phyloP scores from a whole-genome alignment of 2,329 filamentous ascomycete genomes.

The Fonsecaea monophora region DNA sequence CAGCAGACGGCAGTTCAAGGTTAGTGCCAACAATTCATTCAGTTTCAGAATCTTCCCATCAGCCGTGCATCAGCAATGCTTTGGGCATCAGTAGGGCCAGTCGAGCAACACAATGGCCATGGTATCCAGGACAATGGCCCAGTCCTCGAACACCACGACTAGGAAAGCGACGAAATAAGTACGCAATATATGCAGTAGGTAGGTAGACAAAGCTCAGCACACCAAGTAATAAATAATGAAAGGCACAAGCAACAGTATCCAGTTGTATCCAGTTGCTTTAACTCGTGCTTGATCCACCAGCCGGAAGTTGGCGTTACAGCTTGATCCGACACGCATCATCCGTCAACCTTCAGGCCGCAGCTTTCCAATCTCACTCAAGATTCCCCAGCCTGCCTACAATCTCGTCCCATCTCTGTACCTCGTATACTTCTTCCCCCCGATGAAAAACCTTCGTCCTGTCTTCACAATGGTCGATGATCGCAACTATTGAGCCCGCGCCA shows the following conservation, averaged over 20 bases:
- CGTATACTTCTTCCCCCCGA: not conserved
- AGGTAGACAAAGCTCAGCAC: not conserved
- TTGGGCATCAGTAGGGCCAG: not conserved
- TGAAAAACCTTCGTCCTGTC: not conserved
- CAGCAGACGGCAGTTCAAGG: not conserved
- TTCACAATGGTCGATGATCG: not conserved
- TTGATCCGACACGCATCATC: not conserved
- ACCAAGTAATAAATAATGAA: not conserved
- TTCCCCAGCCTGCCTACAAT: conserved; percentile 6
- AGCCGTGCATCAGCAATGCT: not conserved
- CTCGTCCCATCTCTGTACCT: not conserved
- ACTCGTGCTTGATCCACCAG: not conserved
- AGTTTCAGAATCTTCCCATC: not conserved
- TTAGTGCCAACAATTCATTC: not conserved
- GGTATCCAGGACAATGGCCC: not conserved
- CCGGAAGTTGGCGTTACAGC: conserved; percentile 1
- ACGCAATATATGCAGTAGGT: not conserved
- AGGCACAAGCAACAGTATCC: not conserved
- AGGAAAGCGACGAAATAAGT: not conserved
- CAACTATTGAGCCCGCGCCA: conserved; percentile 1
- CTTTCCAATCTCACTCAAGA: not conserved
- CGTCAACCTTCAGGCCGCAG: conserved; percentile 8
- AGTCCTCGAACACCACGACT: not conserved
- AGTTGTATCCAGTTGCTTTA: not conserved
- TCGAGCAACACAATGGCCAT: not conserved